Evolutionary conservation across 1,284 basidiomycete species (phyloP).

Genomic region (Porogramme epimiltina): DNA sequence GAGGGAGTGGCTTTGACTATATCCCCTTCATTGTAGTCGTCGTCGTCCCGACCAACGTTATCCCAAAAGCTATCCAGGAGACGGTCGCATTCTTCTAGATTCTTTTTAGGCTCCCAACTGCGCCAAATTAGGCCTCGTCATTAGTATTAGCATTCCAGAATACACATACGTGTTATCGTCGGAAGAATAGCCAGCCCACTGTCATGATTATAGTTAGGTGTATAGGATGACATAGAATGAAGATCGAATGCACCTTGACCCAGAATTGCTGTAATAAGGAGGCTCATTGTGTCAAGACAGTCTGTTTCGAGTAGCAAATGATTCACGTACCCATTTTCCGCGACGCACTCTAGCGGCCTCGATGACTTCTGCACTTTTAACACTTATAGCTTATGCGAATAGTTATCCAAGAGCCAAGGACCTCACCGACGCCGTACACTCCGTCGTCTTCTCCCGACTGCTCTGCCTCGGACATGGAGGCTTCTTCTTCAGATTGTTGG

Average conservation of each 20-base stretch:
- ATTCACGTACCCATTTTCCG: slow-evolving; percentile 43
- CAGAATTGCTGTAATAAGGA: slow-evolving; percentile 48
- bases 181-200: slow-evolving; percentile 56
- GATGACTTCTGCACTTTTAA: slow-evolving; percentile 48
- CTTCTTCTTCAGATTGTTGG: too few species aligned
- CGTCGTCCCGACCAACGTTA: slow-evolving; percentile 56
- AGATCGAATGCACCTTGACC: slow-evolving; percentile 49
- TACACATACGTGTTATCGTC: slow-evolving; percentile 46
- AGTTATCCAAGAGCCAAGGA: too few species aligned
- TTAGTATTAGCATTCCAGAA: background rate
- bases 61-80: slow-evolving; percentile 65
- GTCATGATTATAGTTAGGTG: slow-evolving; percentile 20
- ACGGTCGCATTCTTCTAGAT: slow-evolving; percentile 53
- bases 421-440: too few species aligned
- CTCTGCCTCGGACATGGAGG: too few species aligned
- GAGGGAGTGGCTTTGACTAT: slow-evolving; percentile 37
- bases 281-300: background rate
- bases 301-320: background rate
- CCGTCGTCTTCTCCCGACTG: too few species aligned
- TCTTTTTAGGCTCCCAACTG: slow-evolving; percentile 69
- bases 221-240: background rate
- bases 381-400: too few species aligned
- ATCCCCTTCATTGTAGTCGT: slow-evolving; percentile 51
- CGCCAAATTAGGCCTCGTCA: background rate
- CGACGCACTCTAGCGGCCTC: slow-evolving; percentile 47